A percentile compares a stretch with the other conserved stretches of the same genome.
phyloP scores from a whole-genome alignment of 306 rosid species.

The Corylus heterophylla region DNA sequence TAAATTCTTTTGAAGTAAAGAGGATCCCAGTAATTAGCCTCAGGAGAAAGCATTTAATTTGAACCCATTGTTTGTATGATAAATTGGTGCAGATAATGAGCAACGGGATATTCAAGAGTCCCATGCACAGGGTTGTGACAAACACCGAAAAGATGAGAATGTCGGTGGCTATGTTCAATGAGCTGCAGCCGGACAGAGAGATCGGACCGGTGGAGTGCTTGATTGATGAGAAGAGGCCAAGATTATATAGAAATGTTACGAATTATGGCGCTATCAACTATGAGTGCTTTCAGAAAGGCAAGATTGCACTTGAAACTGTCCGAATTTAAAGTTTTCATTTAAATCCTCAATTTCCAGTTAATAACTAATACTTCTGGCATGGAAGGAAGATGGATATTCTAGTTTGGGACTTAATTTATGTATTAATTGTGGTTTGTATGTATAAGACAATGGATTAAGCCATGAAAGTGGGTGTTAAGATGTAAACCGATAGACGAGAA shows the following conservation, averaged over 20 bases:
- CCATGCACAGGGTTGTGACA: conserved; percentile 47
- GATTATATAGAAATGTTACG: conserved; percentile 40
- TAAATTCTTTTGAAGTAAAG: no score
- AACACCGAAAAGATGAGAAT: conserved; percentile 47
- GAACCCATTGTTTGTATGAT: neutral
- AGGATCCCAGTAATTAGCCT: no score
- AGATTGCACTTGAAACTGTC: conserved; percentile 45
- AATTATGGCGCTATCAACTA: conserved; percentile 44
- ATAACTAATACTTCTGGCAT: no score
- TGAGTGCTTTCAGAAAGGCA: conserved; percentile 51
- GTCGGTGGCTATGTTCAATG: conserved; percentile 44
- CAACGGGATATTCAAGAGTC: conserved; percentile 57
- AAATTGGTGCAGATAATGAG: conserved; percentile 46
- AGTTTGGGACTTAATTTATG: no score
- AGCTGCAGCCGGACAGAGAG: conserved; percentile 48
- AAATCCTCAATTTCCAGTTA: neutral
- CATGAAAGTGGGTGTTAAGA: no score
- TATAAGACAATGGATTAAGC: no score
- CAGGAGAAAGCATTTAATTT: neutral
- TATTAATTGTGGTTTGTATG: no score
- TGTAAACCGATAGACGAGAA: no score
- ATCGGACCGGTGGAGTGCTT: conserved; percentile 45
- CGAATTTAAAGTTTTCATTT: neutral
- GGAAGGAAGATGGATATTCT: no score
- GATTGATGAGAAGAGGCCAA: conserved; percentile 40